phyloP scores from a whole-genome alignment of 345 rosid genomes.

The Salix suchowensis region DNA sequence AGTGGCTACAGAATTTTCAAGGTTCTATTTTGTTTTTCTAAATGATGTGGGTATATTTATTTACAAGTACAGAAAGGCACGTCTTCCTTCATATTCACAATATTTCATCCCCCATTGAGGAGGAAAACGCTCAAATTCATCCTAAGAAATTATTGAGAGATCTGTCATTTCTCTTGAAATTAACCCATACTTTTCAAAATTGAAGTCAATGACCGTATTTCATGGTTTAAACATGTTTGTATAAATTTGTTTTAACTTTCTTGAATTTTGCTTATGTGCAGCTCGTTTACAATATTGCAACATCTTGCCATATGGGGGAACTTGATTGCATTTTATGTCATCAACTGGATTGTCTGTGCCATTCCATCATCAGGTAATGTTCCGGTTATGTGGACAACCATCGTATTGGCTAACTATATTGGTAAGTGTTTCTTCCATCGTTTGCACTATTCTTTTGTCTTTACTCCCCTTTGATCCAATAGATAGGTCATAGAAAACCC shows the following conservation, averaged over 20 bases:
- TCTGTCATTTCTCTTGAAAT: neutral
- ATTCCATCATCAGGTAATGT: slow-evolving; percentile 91
- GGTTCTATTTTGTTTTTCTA: too few relatives aligned
- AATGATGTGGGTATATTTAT: too few relatives aligned
- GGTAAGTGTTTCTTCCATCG: slow-evolving; percentile 44
- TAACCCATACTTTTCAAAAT: too few relatives aligned
- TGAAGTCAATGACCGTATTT: neutral
- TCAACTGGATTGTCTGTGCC: slow-evolving; percentile 81
- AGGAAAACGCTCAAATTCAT: neutral
- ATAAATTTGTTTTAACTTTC: neutral
- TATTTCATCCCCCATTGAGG: neutral
- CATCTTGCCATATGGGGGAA: slow-evolving; percentile 95
- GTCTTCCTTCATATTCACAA: neutral
- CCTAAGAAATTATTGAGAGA: neutral
- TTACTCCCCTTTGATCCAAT: neutral
- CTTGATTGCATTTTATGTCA: slow-evolving; percentile 63
- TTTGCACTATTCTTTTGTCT: neutral
- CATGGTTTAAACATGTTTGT: neutral
- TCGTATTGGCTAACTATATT: slow-evolving; percentile 83
- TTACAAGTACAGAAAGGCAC: too few relatives aligned
- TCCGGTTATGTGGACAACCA: slow-evolving; percentile 77
- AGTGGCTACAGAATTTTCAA: too few relatives aligned
- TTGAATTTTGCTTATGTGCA: slow-evolving; percentile 34
- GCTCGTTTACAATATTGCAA: slow-evolving; percentile 84
- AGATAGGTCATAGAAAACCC: neutral